Evolutionary conservation across 345 rosid species (phyloP).

Genomic region (Gossypioides kirkii): DNA sequence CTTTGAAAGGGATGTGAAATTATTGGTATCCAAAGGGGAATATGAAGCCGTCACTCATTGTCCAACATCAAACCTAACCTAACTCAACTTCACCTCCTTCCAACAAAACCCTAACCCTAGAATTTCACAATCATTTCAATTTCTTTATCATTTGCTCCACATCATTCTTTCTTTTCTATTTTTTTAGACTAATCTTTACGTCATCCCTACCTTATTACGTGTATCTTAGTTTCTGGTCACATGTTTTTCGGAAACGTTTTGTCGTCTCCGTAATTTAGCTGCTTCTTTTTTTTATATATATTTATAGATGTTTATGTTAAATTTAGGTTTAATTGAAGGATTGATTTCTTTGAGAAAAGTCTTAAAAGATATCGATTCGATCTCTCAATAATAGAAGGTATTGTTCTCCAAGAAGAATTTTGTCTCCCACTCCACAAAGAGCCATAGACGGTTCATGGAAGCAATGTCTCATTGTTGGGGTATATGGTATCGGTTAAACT

Average conservation of each 20-base stretch:
- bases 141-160: background rate
- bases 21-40: constrained; percentile 35
- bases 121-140: background rate
- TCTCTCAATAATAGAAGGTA: no score
- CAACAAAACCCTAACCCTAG: background rate
- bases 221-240: background rate
- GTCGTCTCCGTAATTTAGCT: background rate
- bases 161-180: no score
- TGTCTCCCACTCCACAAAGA: no score
- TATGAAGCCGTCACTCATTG: constrained; percentile 56
- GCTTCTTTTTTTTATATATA: no score
- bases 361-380: no score
- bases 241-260: background rate
- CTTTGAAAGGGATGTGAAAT: constrained; percentile 17
- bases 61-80: constrained; percentile 29
- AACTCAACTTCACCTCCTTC: background rate
- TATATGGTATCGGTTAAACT: no score
- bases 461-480: no score
- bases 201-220: background rate
- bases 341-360: no score
- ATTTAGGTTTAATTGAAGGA: no score
- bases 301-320: no score
- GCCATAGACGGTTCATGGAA: no score
- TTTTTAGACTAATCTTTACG: background rate
- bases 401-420: fast-evolving